phyloP scores from a whole-genome alignment of 495 filamentous ascomycete species.

The Penicillium pulvis region DNA sequence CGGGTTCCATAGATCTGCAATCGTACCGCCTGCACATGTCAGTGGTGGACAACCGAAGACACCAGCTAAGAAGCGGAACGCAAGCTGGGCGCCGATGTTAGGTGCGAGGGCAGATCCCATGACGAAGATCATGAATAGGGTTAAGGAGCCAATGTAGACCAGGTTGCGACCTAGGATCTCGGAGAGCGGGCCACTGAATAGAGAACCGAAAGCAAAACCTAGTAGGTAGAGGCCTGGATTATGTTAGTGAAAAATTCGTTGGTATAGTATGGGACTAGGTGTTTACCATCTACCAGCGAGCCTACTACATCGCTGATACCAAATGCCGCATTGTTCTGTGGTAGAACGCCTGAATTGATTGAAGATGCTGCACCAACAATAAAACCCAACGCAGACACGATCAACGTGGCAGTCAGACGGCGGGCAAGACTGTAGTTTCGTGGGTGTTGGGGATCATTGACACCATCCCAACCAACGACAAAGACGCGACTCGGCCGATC shows the following conservation, averaged over 20 bases:
- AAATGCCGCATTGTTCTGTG: conserved; percentile 48
- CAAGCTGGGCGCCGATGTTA: conserved; percentile 53
- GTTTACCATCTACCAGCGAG: conserved; percentile 40
- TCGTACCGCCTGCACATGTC: conserved; percentile 53
- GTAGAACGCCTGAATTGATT: conserved; percentile 50
- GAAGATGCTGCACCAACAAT: conserved; percentile 54
- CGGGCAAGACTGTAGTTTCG: conserved; percentile 52
- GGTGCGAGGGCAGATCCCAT: conserved; percentile 52
- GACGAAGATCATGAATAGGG: conserved; percentile 55
- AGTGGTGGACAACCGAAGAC: conserved; percentile 54
- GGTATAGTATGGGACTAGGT: neutral
- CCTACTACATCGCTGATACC: conserved; percentile 55
- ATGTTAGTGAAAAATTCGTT: neutral
- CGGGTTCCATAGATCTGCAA: conserved; percentile 54
- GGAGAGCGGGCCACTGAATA: conserved; percentile 54
- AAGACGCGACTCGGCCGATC: conserved; percentile 34
- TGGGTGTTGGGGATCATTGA: conserved; percentile 56
- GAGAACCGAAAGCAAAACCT: conserved; percentile 59
- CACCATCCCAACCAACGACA: conserved; percentile 58
- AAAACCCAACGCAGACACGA: conserved; percentile 55
- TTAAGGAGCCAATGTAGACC: conserved; percentile 56
- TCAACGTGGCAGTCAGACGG: conserved; percentile 44
- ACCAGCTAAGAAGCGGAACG: conserved; percentile 54
- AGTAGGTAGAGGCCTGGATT: conserved; percentile 56
- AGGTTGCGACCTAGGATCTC: conserved; percentile 64